Evolutionary conservation across 257 asterid species (phyloP).

Genomic region (Leonotis leonurus): DNA sequence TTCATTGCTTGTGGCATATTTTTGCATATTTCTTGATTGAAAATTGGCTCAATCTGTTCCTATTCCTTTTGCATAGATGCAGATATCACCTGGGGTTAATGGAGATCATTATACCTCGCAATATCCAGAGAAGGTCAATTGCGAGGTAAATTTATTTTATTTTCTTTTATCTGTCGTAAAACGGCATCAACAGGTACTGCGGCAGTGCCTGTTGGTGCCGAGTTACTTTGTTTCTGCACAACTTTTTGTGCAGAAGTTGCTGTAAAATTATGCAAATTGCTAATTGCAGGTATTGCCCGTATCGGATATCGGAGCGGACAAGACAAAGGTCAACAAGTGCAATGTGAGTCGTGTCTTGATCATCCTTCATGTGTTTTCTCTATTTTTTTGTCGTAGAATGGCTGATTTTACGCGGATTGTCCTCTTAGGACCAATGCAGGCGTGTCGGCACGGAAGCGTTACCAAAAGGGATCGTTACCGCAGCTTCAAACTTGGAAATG

Average conservation of each 20-base stretch:
- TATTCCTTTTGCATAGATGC: constrained; percentile 6
- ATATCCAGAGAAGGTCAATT: constrained; percentile 15
- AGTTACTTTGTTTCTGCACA: no score
- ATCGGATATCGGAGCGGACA: constrained; percentile 6
- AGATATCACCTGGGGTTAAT: constrained; percentile 35
- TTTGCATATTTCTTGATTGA: background rate
- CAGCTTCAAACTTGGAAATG: constrained; percentile 67
- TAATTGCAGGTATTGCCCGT: constrained; percentile 23
- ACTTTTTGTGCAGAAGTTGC: no score
- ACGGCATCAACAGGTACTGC: no score
- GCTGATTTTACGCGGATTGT: background rate
- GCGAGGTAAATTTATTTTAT: constrained; percentile 37
- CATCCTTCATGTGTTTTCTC: background rate
- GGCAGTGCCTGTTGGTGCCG: no score
- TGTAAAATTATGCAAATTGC: no score
- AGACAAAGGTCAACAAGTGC: constrained; percentile 34
- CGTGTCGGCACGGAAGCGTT: constrained; percentile 59
- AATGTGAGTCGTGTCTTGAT: constrained; percentile 35
- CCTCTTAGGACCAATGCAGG: constrained; percentile 54
- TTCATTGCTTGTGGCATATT: background rate
- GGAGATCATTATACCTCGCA: constrained; percentile 10
- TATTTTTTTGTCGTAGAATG: background rate
- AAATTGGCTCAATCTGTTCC: background rate
- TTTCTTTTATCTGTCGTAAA: no score
- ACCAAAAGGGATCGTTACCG: constrained; percentile 67